Conservation (phyloP, 2,329 filamentous ascomycete genomes). For the Colletotrichum euphorbiae region DNA sequence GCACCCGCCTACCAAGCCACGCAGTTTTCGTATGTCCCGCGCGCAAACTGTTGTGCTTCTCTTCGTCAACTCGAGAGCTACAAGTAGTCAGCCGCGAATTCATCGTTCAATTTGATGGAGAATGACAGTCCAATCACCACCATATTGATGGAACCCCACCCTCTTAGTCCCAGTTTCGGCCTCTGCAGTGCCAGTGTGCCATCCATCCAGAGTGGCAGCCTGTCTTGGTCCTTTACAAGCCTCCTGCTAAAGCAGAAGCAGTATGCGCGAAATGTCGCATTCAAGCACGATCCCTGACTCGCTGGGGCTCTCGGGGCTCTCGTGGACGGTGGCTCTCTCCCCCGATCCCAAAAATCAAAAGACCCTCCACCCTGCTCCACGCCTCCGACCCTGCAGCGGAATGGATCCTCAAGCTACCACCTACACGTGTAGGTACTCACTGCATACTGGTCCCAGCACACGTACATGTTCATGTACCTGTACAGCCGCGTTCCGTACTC, state of each 20-base stretch:
- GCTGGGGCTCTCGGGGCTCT: constrained; percentile 9
- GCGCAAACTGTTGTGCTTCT: too few relatives aligned
- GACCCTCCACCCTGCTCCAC: constrained; percentile 21
- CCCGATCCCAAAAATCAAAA: constrained; percentile 24
- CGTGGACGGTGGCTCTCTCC: background rate
- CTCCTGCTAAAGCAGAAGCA: background rate
- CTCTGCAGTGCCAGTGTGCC: background rate
- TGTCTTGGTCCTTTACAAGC: constrained; percentile 13
- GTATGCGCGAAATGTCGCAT: constrained; percentile 30
- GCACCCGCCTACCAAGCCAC: too few relatives aligned
- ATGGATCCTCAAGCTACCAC: background rate
- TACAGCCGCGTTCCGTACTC: constrained; percentile 30
- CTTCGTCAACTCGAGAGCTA: too few relatives aligned
- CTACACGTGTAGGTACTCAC: too few relatives aligned
- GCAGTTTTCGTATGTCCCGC: too few relatives aligned
- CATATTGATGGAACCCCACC: background rate
- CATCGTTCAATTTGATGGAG: background rate
- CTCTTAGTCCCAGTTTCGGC: background rate
- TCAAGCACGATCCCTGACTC: constrained; percentile 30
- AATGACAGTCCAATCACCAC: background rate
- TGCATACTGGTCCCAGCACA: background rate
- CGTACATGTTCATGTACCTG: constrained; percentile 11
- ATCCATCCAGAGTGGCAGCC: background rate
- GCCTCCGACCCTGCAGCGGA: constrained; percentile 28
- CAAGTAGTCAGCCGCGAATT: too few relatives aligned